Percentiles rank a stretch among this genome's conserved stretches.
Evolutionary conservation across 139 green algal genomes (phyloP).

Genomic region (Limnomonas spitsbergensis): DNA sequence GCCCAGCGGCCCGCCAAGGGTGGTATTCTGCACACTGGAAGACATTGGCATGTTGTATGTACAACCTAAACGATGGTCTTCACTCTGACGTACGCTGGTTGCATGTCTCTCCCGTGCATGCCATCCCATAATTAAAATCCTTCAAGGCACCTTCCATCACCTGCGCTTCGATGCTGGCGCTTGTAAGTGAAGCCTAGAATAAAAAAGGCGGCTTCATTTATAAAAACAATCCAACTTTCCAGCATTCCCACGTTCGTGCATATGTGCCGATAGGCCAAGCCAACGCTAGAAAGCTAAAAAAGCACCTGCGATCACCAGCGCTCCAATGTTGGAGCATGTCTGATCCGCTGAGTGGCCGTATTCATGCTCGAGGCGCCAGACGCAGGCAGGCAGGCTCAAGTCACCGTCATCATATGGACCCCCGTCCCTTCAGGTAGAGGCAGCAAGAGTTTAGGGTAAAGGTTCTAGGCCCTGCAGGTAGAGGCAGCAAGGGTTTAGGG

Average conservation of each 20-base stretch:
- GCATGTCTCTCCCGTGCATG: no score
- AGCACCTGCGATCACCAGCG: background rate
- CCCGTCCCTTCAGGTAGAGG: background rate
- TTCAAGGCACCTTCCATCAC: no score
- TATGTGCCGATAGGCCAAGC: background rate
- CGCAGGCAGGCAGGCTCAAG: background rate
- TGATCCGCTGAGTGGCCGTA: background rate
- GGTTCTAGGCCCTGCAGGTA: no score
- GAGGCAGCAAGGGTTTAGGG: background rate
- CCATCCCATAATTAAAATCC: no score
- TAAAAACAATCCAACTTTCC: background rate
- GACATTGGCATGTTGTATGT: no score
- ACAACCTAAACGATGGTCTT: no score
- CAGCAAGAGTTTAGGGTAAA: background rate
- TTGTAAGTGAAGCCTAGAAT: no score
- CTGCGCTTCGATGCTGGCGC: no score
- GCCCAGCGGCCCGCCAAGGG: no score
- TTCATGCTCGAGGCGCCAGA: background rate
- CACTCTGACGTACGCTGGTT: no score
- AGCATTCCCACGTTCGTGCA: no score
- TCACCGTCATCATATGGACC: background rate
- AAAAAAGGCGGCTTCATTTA: background rate
- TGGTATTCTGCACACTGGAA: no score
- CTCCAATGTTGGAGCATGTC: background rate
- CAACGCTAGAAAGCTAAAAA: background rate